Evolutionary conservation across 768 basidiomycete genomes (phyloP).

Genomic region (Kwoniella sp.): DNA sequence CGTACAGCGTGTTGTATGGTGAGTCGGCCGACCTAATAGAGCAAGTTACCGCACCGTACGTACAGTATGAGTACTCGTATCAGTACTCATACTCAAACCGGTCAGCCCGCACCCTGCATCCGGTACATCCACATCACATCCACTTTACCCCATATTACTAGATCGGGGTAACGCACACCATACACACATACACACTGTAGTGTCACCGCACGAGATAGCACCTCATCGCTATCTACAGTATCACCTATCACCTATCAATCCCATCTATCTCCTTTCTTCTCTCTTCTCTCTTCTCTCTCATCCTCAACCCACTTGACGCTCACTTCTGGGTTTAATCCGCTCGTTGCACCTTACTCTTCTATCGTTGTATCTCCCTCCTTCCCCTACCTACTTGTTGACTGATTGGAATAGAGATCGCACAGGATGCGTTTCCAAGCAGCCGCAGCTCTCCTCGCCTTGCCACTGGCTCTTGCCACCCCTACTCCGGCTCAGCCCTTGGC

Average conservation of each 20-base stretch:
- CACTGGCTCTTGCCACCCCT: slow-evolving; percentile 42
- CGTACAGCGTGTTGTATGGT: neutral
- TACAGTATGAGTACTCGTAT: neutral
- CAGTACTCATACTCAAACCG: neutral
- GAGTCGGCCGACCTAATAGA: slow-evolving; percentile 3
- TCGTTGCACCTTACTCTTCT: slow-evolving; percentile 4
- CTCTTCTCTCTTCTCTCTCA: slow-evolving; percentile 11
- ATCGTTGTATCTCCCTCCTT: slow-evolving; percentile 5
- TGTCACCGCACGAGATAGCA: slow-evolving; percentile 19
- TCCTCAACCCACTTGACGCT: slow-evolving; percentile 3
- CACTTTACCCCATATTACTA: slow-evolving; percentile 1
- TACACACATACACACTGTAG: slow-evolving; percentile 2
- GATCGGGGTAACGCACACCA: slow-evolving; percentile 1
- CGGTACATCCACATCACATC: slow-evolving; percentile 2
- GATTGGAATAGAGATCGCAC: neutral
- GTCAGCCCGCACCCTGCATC: neutral
- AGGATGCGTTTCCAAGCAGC: slow-evolving; percentile 39
- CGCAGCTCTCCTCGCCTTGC: slow-evolving; percentile 33
- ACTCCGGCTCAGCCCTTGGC: slow-evolving; percentile 40
- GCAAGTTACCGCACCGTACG: slow-evolving; percentile 12
- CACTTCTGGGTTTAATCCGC: slow-evolving; percentile 2
- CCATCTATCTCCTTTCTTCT: slow-evolving; percentile 15
- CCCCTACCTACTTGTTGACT: slow-evolving; percentile 5
- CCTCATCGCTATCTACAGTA: slow-evolving; percentile 11
- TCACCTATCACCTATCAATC: slow-evolving; percentile 9